phyloP scores from a whole-genome alignment of 257 asterid genomes.

The Solanum appendiculatum region DNA sequence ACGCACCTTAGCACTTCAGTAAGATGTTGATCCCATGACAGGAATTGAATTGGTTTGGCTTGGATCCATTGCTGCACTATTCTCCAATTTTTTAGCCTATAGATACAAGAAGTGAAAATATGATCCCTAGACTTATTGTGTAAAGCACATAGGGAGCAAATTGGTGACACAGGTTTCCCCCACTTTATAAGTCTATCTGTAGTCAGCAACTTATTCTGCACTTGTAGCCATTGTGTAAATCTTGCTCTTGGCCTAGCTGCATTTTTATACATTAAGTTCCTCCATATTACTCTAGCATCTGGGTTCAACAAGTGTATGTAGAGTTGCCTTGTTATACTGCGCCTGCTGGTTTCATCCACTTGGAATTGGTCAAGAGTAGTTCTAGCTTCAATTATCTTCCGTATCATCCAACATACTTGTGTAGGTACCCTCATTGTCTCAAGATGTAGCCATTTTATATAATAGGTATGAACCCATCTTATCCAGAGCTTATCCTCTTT shows the following conservation, averaged over 20 bases:
- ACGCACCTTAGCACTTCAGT: no score
- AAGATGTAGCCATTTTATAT: neutral
- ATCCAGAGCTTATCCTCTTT: neutral
- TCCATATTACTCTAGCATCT: neutral
- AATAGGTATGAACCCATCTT: neutral
- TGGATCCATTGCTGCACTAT: no score
- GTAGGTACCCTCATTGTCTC: neutral
- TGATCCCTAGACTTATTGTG: no score
- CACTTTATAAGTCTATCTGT: no score
- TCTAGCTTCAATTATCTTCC: neutral
- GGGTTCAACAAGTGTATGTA: neutral
- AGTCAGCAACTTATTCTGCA: neutral
- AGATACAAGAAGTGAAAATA: no score
- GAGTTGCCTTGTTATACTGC: no score
- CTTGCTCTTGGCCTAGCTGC: neutral
- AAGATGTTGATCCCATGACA: no score
- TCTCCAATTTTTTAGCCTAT: no score
- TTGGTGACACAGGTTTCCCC: neutral
- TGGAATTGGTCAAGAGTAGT: neutral
- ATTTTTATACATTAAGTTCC: no score
- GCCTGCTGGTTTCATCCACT: no score
- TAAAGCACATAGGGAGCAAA: no score
- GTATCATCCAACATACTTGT: neutral
- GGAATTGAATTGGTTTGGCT: no score
- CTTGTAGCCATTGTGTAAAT: neutral